These are phyloP conservation scores for Clitoria ternatea DNA, from an alignment of 306 rosid genomes.

Conservation along the genomic window DNA sequence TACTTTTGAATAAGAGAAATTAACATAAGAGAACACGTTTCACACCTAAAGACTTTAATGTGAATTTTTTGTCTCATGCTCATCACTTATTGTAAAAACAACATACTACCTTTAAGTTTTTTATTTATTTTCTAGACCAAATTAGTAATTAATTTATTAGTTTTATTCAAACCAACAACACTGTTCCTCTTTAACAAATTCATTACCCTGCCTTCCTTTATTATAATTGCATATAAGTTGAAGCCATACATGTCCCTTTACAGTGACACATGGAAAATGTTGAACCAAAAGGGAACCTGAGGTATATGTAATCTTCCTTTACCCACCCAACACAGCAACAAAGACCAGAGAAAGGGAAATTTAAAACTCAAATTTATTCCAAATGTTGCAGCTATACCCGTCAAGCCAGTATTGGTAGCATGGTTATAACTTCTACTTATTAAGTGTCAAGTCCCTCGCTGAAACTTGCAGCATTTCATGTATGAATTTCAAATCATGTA, in stretches of 20 bases:
- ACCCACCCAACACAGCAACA: constrained; percentile 9
- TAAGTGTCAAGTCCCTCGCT: not conserved
- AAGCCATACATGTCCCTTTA: constrained; percentile 2
- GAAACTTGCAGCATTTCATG: not conserved
- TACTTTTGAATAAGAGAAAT: too few species aligned
- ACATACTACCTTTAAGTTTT: too few species aligned
- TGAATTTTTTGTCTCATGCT: too few species aligned
- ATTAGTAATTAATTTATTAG: too few species aligned
- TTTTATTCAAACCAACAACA: too few species aligned
- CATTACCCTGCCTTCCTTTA: too few species aligned
- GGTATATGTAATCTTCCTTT: not conserved
- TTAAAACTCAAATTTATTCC: not conserved
- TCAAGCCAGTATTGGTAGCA: constrained; percentile 1
- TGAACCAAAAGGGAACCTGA: not conserved
- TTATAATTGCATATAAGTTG: not conserved
- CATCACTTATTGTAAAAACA: too few species aligned
- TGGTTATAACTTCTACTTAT: not conserved
- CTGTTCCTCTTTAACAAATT: too few species aligned
- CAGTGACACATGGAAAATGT: constrained; percentile 5
- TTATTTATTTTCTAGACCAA: too few species aligned
- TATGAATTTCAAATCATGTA: not conserved
- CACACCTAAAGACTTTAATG: too few species aligned
- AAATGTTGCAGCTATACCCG: not conserved
- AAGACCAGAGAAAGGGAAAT: not conserved
- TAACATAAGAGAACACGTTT: too few species aligned